phyloP scores from a whole-genome alignment of 139 green algal genomes.

The Helicosporidium sp. region DNA sequence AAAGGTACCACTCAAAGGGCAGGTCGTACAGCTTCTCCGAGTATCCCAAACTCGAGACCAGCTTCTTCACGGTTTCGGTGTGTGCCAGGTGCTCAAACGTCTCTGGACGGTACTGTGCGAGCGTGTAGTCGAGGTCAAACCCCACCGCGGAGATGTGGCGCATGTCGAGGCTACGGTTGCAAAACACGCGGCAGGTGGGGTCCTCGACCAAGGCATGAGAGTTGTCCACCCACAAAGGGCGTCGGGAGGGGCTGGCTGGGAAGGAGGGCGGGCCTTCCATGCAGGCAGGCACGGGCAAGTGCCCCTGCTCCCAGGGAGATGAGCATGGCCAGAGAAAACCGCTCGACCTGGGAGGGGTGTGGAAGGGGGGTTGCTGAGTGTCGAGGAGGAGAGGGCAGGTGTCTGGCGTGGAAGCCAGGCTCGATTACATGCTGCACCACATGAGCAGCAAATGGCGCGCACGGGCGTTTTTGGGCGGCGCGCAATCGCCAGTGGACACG shows the following conservation, averaged over 20 bases:
- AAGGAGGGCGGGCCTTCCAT: slow-evolving; percentile 16
- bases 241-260: slow-evolving; percentile 17
- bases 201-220: neutral
- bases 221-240: neutral
- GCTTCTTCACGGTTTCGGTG: slow-evolving; percentile 60
- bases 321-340: no score
- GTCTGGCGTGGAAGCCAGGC: no score
- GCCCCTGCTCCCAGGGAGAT: no score
- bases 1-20: slow-evolving; percentile 78
- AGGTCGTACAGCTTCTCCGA: slow-evolving; percentile 33
- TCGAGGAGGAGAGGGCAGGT: no score
- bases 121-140: slow-evolving; percentile 94
- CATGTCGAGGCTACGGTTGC: slow-evolving; percentile 95
- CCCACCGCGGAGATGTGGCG: slow-evolving; percentile 57
- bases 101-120: slow-evolving; percentile 67
- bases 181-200: slow-evolving; percentile 53
- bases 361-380: no score
- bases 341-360: no score
- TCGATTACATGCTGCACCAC: no score
- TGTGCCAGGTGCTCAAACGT: slow-evolving; percentile 84
- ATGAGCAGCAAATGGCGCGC: no score
- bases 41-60: slow-evolving; percentile 64
- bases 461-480: no score
- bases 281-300: slow-evolving; percentile 6
- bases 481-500: no score